Base-by-base conservation (phyloP, 768 basidiomycete species). In the Suillus cothurnatus region DNA sequence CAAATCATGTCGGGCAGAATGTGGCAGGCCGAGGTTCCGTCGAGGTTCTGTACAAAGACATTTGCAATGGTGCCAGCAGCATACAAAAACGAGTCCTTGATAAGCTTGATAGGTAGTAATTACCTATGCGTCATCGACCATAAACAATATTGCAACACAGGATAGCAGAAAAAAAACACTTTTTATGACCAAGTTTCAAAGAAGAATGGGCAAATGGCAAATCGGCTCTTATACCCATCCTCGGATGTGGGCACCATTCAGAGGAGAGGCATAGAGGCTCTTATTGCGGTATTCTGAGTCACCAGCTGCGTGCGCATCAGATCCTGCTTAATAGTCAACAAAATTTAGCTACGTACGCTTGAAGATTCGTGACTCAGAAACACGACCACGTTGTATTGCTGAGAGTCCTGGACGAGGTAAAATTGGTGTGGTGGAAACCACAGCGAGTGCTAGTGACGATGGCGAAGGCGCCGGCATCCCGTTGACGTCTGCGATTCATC, bases 251-350 rank as follows among this genome's bases (percentile, higher is more conserved):
- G 1, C 4, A 2, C 43, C 21, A 6, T 45, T 55, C 32, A 34
- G 21, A 55, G 53, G 53, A n/a, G 53, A 55, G 12, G 32, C 53
- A 36, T 55, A 55, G 53, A 55, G 53, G 31, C 53, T 55, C 34
- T 55, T 55, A 34, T 55, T 55, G 21, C 53, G 53, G 32, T 55
- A 55, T 34, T 34, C 53, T 12, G 53, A n/a, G 21, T 34, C 32
- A 31, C 31, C 32, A 32, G 53, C 32, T 55, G 53, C 6, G 21
- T 55, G 11, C 11, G 32, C 32, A 32, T 55, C 11, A 32, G 2
- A 55, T 34, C 6, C 32, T 55, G 53, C 32, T 55, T n/a, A 34
- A 55, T 1, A 15, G 12, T 32, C 53, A 55, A 55, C 31, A n/a
- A 6, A 34, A n/a, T 34, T 14, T 34, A 15, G 21, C 19, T 34